Percentiles rank a stretch among this genome's conserved stretches.
Evolutionary conservation across 257 asterid species (phyloP).

Genomic region (Solanum pimpinellifolium): DNA sequence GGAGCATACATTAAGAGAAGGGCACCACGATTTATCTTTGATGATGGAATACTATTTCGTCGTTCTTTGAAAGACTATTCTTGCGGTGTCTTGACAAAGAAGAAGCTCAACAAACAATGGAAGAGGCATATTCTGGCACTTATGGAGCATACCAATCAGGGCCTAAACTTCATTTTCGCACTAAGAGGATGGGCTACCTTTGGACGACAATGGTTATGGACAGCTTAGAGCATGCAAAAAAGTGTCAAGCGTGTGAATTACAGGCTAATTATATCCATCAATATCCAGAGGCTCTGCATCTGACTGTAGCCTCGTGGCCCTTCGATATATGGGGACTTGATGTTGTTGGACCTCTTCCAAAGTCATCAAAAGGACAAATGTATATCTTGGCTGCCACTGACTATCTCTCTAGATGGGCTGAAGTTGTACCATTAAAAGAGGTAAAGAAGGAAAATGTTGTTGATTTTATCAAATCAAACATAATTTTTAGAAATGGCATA

Average conservation of each 20-base stretch:
- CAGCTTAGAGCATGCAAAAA: not conserved
- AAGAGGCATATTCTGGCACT: not conserved
- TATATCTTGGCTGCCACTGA: too few species aligned
- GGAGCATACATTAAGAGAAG: too few species aligned
- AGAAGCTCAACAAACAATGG: not conserved
- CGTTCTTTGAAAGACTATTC: not conserved
- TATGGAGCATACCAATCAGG: not conserved
- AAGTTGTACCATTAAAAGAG: too few species aligned
- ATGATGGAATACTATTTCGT: not conserved
- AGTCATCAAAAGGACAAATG: too few species aligned
- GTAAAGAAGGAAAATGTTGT: too few species aligned
- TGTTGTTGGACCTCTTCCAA: not conserved
- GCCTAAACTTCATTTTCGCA: not conserved
- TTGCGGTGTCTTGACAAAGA: not conserved
- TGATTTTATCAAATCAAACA: too few species aligned
- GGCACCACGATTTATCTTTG: too few species aligned
- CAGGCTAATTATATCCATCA: not conserved
- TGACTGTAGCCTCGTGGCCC: too few species aligned
- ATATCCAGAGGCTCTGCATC: not conserved
- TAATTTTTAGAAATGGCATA: too few species aligned
- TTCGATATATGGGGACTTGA: not conserved
- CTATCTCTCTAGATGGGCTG: too few species aligned
- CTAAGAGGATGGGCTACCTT: not conserved
- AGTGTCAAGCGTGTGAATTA: too few species aligned
- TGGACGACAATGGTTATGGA: not conserved